Evolutionary conservation across 768 basidiomycete species (phyloP).

Genomic region (Mycena galericulata): DNA sequence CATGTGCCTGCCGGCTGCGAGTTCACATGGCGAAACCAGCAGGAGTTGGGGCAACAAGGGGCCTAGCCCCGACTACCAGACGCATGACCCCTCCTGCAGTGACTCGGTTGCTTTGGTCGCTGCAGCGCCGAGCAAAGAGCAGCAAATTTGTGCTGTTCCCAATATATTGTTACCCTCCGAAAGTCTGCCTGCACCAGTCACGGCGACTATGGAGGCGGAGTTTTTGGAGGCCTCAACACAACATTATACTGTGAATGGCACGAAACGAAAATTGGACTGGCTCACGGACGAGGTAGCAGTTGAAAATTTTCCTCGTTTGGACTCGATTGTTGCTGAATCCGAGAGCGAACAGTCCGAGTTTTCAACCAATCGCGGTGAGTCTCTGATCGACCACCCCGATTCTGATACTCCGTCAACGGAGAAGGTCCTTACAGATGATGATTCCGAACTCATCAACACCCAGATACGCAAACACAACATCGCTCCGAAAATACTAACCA

Average conservation of each 20-base stretch:
- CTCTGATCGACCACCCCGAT: not conserved
- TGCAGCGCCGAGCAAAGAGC: slow-evolving; percentile 14
- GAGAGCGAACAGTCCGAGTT: too few species aligned
- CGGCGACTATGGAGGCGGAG: slow-evolving; percentile 14
- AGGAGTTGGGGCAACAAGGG: too few species aligned
- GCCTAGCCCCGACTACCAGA: too few species aligned
- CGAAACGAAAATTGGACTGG: slow-evolving; percentile 18
- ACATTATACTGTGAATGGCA: slow-evolving; percentile 18
- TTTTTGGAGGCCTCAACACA: not conserved
- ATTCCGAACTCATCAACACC: not conserved
- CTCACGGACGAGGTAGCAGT: slow-evolving; percentile 3
- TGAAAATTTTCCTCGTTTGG: not conserved
- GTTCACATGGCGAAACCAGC: too few species aligned
- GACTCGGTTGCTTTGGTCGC: slow-evolving; percentile 8
- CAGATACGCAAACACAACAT: not conserved
- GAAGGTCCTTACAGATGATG: not conserved
- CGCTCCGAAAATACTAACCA: not conserved
- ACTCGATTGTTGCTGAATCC: not conserved
- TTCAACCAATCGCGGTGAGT: too few species aligned
- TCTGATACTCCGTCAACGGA: not conserved
- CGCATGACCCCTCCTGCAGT: slow-evolving; percentile 14
- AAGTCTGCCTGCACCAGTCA: not conserved
- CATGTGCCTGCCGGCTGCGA: too few species aligned
- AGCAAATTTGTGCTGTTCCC: slow-evolving; percentile 10
- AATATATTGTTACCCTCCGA: slow-evolving; percentile 9